Evolutionary conservation across 768 basidiomycete genomes (phyloP).

Genomic region (Hemileccinum impolitum): DNA sequence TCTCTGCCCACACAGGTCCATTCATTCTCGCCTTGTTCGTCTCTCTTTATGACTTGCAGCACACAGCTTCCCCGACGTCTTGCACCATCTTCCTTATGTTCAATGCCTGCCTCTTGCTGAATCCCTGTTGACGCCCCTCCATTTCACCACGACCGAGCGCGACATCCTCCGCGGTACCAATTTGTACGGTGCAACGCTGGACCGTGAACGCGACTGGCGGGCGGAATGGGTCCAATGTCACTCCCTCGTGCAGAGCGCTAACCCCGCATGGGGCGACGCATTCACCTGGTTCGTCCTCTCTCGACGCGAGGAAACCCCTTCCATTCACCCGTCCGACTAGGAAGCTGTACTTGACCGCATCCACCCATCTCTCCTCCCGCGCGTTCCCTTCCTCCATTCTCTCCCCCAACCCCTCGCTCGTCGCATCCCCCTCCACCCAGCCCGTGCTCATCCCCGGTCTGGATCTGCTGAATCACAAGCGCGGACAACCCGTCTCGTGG

Average conservation of each 20-base stretch:
- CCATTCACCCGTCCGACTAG: slow-evolving; percentile 41
- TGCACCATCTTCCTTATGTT: slow-evolving; percentile 59
- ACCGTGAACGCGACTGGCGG: slow-evolving; percentile 61
- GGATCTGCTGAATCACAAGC: slow-evolving; percentile 83
- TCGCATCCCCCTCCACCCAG: slow-evolving; percentile 49
- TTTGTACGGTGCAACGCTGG: slow-evolving; percentile 69
- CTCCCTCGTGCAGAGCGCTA: slow-evolving; percentile 33
- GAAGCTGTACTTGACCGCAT: slow-evolving; percentile 66
- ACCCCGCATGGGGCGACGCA: slow-evolving; percentile 41
- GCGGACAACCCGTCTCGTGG: slow-evolving; percentile 83
- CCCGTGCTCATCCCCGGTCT: slow-evolving; percentile 86
- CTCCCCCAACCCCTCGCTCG: slow-evolving; percentile 50
- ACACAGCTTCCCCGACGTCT: too few species aligned
- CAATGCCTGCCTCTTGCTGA: slow-evolving; percentile 56
- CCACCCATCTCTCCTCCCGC: slow-evolving; percentile 81
- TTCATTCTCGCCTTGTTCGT: too few species aligned
- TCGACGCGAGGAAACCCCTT: not conserved
- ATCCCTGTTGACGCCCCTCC: slow-evolving; percentile 66
- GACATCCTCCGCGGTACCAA: slow-evolving; percentile 75
- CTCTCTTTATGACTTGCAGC: too few species aligned
- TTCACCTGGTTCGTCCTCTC: slow-evolving; percentile 61
- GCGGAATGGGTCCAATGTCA: slow-evolving; percentile 60
- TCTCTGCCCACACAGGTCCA: slow-evolving; percentile 40
- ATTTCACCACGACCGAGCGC: slow-evolving; percentile 64
- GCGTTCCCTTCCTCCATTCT: slow-evolving; percentile 88